A percentile compares a stretch with the other conserved stretches of the same genome.
phyloP scores from a whole-genome alignment of 805 yeast species.

The Millerago galiae region DNA sequence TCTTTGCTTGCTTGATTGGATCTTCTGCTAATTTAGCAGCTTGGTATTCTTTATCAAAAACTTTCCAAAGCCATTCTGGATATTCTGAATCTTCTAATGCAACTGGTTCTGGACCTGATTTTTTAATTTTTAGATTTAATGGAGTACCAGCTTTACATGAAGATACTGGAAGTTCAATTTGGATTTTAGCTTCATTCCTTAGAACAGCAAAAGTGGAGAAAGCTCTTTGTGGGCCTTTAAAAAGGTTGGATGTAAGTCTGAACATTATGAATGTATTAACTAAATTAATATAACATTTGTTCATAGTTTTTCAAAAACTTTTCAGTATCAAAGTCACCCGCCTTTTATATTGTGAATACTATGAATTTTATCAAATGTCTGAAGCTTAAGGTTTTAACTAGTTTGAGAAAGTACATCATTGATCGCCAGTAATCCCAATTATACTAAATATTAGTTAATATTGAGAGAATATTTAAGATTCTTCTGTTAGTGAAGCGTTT shows the following conservation, averaged over 20 bases:
- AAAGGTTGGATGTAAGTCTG: background rate
- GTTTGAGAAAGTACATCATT: too few relatives aligned
- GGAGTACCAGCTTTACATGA: conserved; percentile 68
- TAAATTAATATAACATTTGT: background rate
- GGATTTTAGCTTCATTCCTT: conserved; percentile 8
- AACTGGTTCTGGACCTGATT: conserved; percentile 79
- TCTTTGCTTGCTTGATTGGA: conserved; percentile 64
- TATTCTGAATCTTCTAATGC: conserved; percentile 85
- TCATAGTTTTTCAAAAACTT: conserved; percentile 1
- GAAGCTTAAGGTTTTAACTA: too few relatives aligned
- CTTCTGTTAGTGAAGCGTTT: too few relatives aligned
- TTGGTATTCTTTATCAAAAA: conserved; percentile 63
- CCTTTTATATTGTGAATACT: background rate
- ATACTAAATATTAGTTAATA: too few relatives aligned
- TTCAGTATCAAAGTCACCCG: background rate
- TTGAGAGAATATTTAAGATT: too few relatives aligned
- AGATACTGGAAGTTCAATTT: conserved; percentile 23
- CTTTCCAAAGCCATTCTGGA: conserved; percentile 92
- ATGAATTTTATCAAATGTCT: too few relatives aligned
- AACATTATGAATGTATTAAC: background rate
- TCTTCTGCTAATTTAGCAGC: conserved; percentile 48
- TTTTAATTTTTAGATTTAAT: conserved; percentile 64
- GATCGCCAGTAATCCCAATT: too few relatives aligned
- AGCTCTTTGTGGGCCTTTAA: conserved; percentile 1
- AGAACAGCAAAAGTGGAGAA: conserved; percentile 1